Evolutionary conservation across 495 filamentous ascomycete genomes (phyloP).

Genomic region (Penicillium roqueforti): DNA sequence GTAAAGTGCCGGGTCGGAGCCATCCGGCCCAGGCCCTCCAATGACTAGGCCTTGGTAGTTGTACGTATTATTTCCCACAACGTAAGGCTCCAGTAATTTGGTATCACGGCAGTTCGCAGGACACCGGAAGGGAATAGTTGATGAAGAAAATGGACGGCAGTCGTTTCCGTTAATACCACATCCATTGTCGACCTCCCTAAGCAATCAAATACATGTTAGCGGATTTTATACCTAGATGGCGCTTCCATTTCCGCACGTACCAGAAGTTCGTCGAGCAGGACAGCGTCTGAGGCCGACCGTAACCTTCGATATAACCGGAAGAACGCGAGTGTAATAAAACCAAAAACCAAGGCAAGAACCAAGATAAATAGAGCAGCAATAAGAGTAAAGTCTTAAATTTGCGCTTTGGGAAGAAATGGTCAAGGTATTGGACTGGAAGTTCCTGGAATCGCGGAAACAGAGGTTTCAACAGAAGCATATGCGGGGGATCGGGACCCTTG

Average conservation of each 20-base stretch:
- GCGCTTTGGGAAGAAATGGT: constrained; percentile 58
- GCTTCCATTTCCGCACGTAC: constrained; percentile 29
- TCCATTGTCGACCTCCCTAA: constrained; percentile 62
- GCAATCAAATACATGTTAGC: constrained; percentile 1
- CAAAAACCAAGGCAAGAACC: constrained; percentile 68
- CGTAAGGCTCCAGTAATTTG: constrained; percentile 64
- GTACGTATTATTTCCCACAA: constrained; percentile 69
- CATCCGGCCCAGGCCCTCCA: constrained; percentile 57
- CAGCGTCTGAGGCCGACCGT: constrained; percentile 60
- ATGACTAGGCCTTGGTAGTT: constrained; percentile 69
- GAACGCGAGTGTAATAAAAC: constrained; percentile 61
- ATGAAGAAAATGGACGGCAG: constrained; percentile 75
- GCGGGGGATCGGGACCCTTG: constrained; percentile 64
- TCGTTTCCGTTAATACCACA: constrained; percentile 77
- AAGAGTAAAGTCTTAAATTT: constrained; percentile 56
- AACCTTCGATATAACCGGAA: constrained; percentile 63
- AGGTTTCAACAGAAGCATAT: constrained; percentile 60
- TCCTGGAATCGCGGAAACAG: constrained; percentile 66
- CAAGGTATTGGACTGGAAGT: constrained; percentile 59
- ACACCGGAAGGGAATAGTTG: constrained; percentile 70
- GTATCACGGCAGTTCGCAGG: constrained; percentile 68
- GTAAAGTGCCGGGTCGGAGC: constrained; percentile 50
- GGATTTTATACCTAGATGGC: neutral
- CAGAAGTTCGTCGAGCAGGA: constrained; percentile 62
- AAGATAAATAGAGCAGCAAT: constrained; percentile 58